phyloP scores from a whole-genome alignment of 2,329 filamentous ascomycete genomes.

The Coniochaeta pulveracea region DNA sequence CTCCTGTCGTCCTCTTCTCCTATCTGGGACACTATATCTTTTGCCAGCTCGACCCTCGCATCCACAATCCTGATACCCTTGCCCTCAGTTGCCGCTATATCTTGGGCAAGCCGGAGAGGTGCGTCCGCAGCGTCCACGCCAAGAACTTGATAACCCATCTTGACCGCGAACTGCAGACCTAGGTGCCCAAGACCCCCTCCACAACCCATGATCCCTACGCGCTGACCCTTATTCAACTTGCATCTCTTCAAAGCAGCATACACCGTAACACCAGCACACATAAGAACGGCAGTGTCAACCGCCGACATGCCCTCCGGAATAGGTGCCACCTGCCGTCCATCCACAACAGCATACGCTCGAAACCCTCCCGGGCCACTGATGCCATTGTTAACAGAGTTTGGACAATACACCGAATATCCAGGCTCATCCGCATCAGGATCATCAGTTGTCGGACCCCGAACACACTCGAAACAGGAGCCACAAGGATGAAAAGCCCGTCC shows the following conservation, averaged over 20 bases:
- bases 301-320: constrained; percentile 19
- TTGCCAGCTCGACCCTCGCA: constrained; percentile 17
- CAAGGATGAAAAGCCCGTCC: constrained; percentile 28
- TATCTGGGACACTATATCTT: constrained; percentile 13
- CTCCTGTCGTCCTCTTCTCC: constrained; percentile 22
- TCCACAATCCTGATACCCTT: constrained; percentile 23
- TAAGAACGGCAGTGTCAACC: constrained; percentile 25
- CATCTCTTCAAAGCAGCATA: constrained; percentile 26
- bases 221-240: constrained; percentile 16
- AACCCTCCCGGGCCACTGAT: constrained; percentile 23
- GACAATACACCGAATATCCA: constrained; percentile 28
- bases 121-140: constrained; percentile 25
- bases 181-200: constrained; percentile 19
- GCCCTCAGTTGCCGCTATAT: constrained; percentile 13
- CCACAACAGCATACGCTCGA: constrained; percentile 28
- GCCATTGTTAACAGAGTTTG: constrained; percentile 13
- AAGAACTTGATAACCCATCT: constrained; percentile 20
- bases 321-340: constrained; percentile 22
- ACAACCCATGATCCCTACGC: constrained; percentile 27
- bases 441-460: constrained; percentile 8
- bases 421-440: constrained; percentile 19
- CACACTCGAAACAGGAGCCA: constrained; percentile 27
- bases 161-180: constrained; percentile 15
- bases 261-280: constrained; percentile 30
- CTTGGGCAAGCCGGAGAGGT: constrained; percentile 20